phyloP scores from a whole-genome alignment of 495 filamentous ascomycete genomes.

The Aspergillus saccharolyticus region DNA sequence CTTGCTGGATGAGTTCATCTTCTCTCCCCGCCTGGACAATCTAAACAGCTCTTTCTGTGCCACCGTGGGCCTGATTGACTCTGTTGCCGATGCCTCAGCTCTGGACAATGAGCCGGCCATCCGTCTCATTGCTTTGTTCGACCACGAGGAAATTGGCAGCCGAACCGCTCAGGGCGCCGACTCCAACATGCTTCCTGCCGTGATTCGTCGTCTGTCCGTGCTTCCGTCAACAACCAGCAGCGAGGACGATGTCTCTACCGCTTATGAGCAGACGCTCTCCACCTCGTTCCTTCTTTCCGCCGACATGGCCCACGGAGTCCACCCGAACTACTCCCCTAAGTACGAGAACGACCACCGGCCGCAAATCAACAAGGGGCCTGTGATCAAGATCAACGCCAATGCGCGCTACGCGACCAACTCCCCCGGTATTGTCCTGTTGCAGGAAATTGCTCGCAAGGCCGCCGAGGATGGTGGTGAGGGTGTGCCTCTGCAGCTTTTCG shows the following conservation, averaged over 20 bases:
- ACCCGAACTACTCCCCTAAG: conserved; percentile 89
- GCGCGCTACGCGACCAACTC: conserved; percentile 94
- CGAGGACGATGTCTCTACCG: conserved; percentile 57
- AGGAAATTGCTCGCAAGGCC: conserved; percentile 74
- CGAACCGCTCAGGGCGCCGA: conserved; percentile 87
- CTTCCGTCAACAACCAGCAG: conserved; percentile 52
- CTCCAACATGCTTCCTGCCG: conserved; percentile 83
- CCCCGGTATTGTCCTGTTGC: conserved; percentile 85
- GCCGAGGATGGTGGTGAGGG: conserved; percentile 41
- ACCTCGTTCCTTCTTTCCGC: conserved; percentile 94
- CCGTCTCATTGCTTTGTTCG: conserved; percentile 85
- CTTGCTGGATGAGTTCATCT: conserved; percentile 89
- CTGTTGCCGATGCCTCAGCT: conserved; percentile 52
- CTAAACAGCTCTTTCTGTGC: conserved; percentile 91
- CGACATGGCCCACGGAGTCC: conserved; percentile 93
- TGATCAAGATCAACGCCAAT: conserved; percentile 98
- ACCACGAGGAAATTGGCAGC: conserved; percentile 97
- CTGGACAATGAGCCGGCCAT: conserved; percentile 75
- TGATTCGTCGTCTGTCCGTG: conserved; percentile 82
- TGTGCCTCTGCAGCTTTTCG: conserved; percentile 90
- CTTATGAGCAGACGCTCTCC: conserved; percentile 87
- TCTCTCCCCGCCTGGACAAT: conserved; percentile 89
- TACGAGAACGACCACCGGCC: conserved; percentile 88
- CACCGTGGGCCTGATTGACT: conserved; percentile 73
- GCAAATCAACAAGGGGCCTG: conserved; percentile 91